A percentile compares a stretch with the other conserved stretches of the same genome.
Conservation (phyloP, 1,284 basidiomycete genomes). For the Farysia itapuensis region DNA sequence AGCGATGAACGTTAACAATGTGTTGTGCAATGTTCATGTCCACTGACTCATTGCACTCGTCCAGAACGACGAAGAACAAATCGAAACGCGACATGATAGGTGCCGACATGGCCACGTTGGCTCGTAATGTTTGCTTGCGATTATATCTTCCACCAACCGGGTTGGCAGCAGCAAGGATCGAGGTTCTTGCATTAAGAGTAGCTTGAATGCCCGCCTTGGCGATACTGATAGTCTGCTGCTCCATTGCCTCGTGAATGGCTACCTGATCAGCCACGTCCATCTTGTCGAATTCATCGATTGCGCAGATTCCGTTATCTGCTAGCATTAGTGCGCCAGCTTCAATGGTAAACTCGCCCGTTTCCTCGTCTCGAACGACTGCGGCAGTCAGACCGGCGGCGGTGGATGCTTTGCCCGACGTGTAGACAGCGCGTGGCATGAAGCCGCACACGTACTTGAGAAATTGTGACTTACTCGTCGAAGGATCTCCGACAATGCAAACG, state of each 20-base stretch:
- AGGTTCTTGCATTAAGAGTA: constrained; percentile 94
- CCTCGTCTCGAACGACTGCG: constrained; percentile 96
- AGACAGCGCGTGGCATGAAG: constrained; percentile 97
- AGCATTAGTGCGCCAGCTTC: constrained; percentile 95
- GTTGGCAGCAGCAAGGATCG: constrained; percentile 96
- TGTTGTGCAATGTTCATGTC: constrained; percentile 93
- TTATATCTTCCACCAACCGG: constrained; percentile 96
- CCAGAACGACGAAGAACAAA: constrained; percentile 95
- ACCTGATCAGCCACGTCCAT: constrained; percentile 99
- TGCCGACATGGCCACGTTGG: constrained; percentile 97
- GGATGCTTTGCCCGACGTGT: constrained; percentile 98
- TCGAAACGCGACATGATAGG: constrained; percentile 99
- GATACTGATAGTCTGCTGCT: constrained; percentile 99
- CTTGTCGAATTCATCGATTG: constrained; percentile 99
- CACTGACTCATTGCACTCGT: constrained; percentile 91
- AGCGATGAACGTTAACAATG: constrained; percentile 96
- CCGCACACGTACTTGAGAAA: constrained; percentile 99
- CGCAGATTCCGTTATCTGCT: constrained; percentile 98
- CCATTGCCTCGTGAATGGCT: constrained; percentile 99
- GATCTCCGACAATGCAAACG: constrained; percentile 97
- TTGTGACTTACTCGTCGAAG: constrained; percentile 94
- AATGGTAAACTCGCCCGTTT: constrained; percentile 98
- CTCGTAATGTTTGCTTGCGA: constrained; percentile 84
- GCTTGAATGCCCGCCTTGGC: constrained; percentile 99
- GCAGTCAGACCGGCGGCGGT: constrained; percentile 98